These are phyloP conservation scores for Microdochium nivale DNA, from an alignment of 2,329 filamentous ascomycete species.

Conservation along the genomic window DNA sequence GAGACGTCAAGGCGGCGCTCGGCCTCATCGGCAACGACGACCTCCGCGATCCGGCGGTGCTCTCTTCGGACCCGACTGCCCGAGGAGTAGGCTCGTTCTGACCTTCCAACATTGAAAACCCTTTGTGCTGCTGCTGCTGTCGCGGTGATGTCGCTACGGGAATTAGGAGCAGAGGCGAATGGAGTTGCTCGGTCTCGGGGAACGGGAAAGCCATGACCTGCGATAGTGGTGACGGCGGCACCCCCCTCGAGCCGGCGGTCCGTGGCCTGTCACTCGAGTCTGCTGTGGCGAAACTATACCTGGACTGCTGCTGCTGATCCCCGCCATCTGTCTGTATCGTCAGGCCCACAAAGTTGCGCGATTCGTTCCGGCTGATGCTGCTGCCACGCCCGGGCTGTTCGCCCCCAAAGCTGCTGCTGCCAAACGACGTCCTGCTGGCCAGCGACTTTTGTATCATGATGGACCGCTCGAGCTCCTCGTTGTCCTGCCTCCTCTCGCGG, in stretches of 20 bases:
- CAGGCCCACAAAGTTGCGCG: too few relatives aligned
- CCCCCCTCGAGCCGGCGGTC: neutral
- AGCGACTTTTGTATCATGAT: slow-evolving; percentile 22
- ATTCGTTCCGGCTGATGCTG: too few relatives aligned
- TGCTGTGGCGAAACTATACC: too few relatives aligned
- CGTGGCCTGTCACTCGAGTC: neutral
- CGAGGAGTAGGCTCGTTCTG: neutral
- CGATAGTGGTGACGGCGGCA: neutral
- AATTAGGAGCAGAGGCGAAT: neutral
- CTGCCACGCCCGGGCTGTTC: neutral
- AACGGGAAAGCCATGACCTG: neutral
- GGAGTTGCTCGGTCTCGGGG: neutral
- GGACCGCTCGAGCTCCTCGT: slow-evolving; percentile 17
- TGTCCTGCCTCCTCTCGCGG: slow-evolving; percentile 3
- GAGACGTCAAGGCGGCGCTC: neutral
- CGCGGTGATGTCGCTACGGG: neutral
- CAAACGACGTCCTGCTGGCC: slow-evolving; percentile 14
- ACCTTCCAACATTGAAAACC: neutral
- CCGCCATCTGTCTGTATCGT: neutral
- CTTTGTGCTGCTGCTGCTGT: neutral
- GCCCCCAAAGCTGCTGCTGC: neutral
- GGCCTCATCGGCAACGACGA: neutral
- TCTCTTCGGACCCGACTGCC: neutral
- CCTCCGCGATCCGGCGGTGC: neutral
- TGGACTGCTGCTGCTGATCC: neutral